Base-by-base conservation (phyloP, 352 stramenopile species). In the Globisporangium cederbergense region DNA sequence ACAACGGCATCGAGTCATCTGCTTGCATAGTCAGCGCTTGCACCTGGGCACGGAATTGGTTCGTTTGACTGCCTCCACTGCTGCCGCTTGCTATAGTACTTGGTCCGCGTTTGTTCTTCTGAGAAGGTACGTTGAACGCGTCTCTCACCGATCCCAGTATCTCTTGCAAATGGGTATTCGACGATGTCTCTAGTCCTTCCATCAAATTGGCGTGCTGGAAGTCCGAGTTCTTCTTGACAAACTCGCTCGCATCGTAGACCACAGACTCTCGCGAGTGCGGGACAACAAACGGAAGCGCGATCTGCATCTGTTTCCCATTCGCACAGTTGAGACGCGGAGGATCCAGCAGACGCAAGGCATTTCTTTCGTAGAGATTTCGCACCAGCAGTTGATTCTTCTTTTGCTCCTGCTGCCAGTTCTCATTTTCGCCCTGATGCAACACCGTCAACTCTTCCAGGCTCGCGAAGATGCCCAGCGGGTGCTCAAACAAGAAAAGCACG, bases 181-280 rank as follows among this genome's bases (percentile, higher is more conserved):
- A 57, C 2, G 76, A 80, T n/a, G 54, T 43, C 14, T 64, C 69
- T 2, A 90, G 57, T 5, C 62, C 70, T 13, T 71, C 64, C 14
- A 83, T 20, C 6, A 91, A 28, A 22, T 62, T 74, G 43, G 64
- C 14, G 20, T 76, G 78, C 60, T 79, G 68, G 18, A 82, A 86
- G 18, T 91, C 80, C 3, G 80, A 84, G 50, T 91, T 89, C 62
- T 89, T 89, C 60, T 79, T 78, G 20, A 91, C 78, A 60, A 91
- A 91, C 7, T 86, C 77, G 10, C 43, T 76, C 13, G 78, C 80
- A 51, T 89, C 82, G 55, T 91, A 91, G 14, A 76, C 61, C 3
- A 89, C 72, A 14, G 72, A 34, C 16, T 72, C 71, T n/a, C 79
- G 73, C 6, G 78, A 66, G 34, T 91, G 80, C 0, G 77, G 78